Percentiles rank a stretch among this genome's conserved stretches.
Evolutionary conservation across 192 early-diverging fungal species (phyloP).

Genomic region (Chytriomyces sp.): DNA sequence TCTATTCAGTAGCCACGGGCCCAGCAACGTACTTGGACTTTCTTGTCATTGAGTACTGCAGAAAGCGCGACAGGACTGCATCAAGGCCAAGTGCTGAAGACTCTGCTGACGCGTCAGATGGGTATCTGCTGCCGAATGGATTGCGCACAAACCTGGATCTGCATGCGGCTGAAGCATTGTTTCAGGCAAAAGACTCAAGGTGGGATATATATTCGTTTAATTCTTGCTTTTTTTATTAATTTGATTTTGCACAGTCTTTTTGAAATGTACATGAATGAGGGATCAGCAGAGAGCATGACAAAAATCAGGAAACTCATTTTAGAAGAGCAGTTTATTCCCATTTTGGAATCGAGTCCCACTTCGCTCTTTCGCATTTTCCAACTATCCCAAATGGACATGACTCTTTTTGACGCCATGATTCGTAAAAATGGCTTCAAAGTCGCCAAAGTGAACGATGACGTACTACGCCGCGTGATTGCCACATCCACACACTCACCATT

Average conservation of each 20-base stretch:
- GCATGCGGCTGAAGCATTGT: neutral
- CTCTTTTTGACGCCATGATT: constrained; percentile 32
- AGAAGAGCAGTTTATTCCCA: constrained; percentile 21
- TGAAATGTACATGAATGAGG: constrained; percentile 3
- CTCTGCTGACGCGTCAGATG: neutral
- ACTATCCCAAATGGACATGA: constrained; percentile 25
- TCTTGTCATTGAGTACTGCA: constrained; percentile 18
- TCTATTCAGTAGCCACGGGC: constrained; percentile 1
- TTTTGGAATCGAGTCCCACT: constrained; percentile 22
- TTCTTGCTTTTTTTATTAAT: neutral
- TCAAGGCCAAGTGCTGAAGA: neutral
- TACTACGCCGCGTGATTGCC: constrained; percentile 24
- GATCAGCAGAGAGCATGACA: neutral
- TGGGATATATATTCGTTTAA: neutral
- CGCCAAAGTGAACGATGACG: constrained; percentile 29
- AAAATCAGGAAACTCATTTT: constrained; percentile 17
- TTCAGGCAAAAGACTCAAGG: neutral
- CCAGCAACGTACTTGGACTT: constrained; percentile 14
- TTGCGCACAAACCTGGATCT: neutral
- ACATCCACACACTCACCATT: neutral
- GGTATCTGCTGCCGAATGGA: constrained; percentile 11
- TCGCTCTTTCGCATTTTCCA: constrained; percentile 29
- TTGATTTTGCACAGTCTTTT: neutral
- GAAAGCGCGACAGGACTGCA: constrained; percentile 8
- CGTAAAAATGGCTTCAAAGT: constrained; percentile 26